These are phyloP conservation scores for Tothia fuscella DNA, from an alignment of 2,329 filamentous ascomycete genomes.

Conservation along the genomic window DNA sequence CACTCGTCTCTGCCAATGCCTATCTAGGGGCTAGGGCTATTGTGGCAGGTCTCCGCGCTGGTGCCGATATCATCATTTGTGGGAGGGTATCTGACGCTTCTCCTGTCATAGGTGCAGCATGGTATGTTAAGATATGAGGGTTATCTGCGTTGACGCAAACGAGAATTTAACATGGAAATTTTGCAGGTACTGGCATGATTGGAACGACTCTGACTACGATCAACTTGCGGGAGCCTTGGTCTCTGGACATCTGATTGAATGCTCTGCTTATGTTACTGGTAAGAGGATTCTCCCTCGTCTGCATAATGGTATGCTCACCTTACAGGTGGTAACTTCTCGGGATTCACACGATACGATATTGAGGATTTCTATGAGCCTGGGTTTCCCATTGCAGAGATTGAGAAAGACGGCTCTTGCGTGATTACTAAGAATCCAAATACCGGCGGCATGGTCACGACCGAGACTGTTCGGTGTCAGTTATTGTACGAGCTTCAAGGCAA, in stretches of 20 bases:
- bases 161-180: conserved; percentile 6
- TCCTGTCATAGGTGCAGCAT: conserved; percentile 30
- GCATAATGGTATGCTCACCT: conserved; percentile 19
- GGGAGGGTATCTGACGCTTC: conserved; percentile 32
- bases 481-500: conserved; percentile 44
- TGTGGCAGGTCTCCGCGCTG: conserved; percentile 27
- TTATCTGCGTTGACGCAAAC: conserved; percentile 4
- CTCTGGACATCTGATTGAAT: conserved; percentile 33
- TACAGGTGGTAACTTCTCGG: conserved; percentile 36
- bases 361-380: conserved; percentile 22
- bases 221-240: conserved; percentile 32
- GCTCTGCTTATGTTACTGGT: conserved; percentile 30
- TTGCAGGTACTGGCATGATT: conserved; percentile 33
- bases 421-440: conserved; percentile 22
- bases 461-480: conserved; percentile 39
- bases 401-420: conserved; percentile 18
- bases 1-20: conserved; percentile 23
- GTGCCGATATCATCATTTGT: conserved; percentile 33
- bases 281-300: conserved; percentile 44
- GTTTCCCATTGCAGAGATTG: conserved; percentile 25
- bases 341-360: conserved; percentile 29
- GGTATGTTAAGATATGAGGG: conserved; percentile 20
- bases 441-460: conserved; percentile 25
- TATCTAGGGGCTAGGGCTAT: conserved; percentile 35
- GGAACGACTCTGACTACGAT: conserved; percentile 26